Evolutionary conservation across 2,329 filamentous ascomycete genomes (phyloP).

Genomic region (Domatiomyces catenatus): DNA sequence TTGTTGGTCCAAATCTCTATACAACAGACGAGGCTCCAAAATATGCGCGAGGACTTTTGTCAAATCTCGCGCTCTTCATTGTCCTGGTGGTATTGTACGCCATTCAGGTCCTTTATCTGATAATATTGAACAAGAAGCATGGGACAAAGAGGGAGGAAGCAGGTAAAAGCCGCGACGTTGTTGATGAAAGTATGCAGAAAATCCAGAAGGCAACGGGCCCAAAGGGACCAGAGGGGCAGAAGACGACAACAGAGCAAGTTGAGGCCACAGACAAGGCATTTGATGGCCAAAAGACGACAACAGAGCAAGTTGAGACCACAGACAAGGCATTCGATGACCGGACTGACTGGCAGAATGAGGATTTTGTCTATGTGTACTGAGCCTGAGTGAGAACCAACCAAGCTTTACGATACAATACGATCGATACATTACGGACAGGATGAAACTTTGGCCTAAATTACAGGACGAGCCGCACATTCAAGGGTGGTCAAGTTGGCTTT

Average conservation of each 20-base stretch:
- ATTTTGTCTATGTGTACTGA: constrained; percentile 22
- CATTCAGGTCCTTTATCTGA: constrained; percentile 19
- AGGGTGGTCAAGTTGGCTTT: no score
- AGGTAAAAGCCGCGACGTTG: constrained; percentile 43
- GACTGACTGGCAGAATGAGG: constrained; percentile 20
- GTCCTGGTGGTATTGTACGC: constrained; percentile 39
- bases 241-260: constrained; percentile 16
- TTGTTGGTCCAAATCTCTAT: constrained; percentile 49
- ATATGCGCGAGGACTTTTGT: constrained; percentile 42
- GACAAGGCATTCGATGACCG: constrained; percentile 20
- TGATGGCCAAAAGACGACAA: constrained; percentile 17
- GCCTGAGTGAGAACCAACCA: not conserved
- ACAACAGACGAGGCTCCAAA: constrained; percentile 44
- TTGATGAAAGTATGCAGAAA: constrained; percentile 43
- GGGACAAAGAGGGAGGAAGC: constrained; percentile 38
- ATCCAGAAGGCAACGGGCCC: not conserved
- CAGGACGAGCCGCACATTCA: no score
- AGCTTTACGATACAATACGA: no score
- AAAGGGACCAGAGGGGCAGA: constrained; percentile 17
- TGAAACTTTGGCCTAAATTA: no score
- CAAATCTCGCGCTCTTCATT: constrained; percentile 47
- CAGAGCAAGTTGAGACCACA: constrained; percentile 13
- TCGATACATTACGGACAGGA: no score
- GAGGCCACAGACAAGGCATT: constrained; percentile 17
- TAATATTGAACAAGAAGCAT: constrained; percentile 29